Percentiles rank a stretch among this genome's conserved stretches.
These are phyloP conservation scores for Lactifluus pinguis DNA, from an alignment of 768 basidiomycete species.

Conservation along the genomic window DNA sequence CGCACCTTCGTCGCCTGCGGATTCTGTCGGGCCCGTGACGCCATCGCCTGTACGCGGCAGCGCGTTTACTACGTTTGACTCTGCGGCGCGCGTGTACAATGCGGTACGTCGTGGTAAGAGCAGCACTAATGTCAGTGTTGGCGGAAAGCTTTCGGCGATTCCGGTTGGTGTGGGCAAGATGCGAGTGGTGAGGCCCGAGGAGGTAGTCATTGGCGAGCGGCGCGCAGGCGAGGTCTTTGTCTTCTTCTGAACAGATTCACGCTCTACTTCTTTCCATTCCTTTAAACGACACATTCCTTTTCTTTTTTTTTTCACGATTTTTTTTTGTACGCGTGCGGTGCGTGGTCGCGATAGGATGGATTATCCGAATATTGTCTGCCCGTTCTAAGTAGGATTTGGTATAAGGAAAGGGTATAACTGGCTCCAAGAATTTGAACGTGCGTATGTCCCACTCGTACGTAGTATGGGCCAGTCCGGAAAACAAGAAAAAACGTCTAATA, in stretches of 20 bases:
- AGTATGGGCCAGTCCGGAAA: not conserved
- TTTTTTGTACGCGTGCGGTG: not conserved
- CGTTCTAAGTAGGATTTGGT: not conserved
- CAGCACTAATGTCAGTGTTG: not conserved
- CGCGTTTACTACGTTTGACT: not conserved
- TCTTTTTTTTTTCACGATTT: not conserved
- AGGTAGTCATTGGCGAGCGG: not conserved
- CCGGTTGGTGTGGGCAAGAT: constrained; percentile 5
- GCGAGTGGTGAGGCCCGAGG: constrained; percentile 1
- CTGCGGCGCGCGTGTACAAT: not conserved
- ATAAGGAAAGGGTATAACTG: constrained; percentile 9
- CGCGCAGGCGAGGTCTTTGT: constrained; percentile 1
- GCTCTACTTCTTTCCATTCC: not conserved
- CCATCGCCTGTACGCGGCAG: not conserved
- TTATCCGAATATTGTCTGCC: not conserved
- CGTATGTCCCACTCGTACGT: not conserved
- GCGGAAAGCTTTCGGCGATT: not conserved
- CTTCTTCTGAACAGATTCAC: not conserved
- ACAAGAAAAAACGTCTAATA: constrained; percentile 3
- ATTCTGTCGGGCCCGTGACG: not conserved
- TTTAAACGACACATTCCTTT: not conserved
- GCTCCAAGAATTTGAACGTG: not conserved
- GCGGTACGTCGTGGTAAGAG: not conserved
- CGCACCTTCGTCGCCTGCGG: not conserved
- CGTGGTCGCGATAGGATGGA: not conserved